These are phyloP conservation scores for Erysimum cheiri DNA, from an alignment of 441 rosid species.

Conservation along the genomic window DNA sequence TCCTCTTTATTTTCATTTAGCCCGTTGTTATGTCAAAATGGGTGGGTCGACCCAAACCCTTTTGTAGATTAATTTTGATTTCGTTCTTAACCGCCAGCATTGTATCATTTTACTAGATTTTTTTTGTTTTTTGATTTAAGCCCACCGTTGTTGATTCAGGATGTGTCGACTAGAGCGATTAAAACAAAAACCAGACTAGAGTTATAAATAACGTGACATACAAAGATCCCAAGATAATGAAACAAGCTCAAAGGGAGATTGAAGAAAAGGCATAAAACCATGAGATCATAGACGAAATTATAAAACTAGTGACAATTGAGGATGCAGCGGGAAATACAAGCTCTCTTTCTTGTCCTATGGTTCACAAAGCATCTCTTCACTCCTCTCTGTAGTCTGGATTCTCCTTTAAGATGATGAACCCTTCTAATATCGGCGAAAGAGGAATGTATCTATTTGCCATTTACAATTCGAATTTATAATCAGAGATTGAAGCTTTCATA, in stretches of 20 bases:
- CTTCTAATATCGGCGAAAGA: slow-evolving; percentile 89
- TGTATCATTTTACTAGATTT: too few relatives aligned
- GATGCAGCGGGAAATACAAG: neutral
- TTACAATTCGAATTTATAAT: neutral
- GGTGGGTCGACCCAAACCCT: too few relatives aligned
- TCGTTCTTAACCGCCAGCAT: too few relatives aligned
- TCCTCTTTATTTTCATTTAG: neutral
- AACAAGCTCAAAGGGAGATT: neutral
- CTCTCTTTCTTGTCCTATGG: slow-evolving; percentile 3
- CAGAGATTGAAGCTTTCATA: slow-evolving; percentile 4
- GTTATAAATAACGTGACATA: neutral
- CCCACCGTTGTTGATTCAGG: neutral
- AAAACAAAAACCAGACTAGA: neutral
- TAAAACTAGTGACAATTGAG: slow-evolving; percentile 14
- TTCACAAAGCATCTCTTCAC: slow-evolving; percentile 22
- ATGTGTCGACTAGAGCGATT: neutral
- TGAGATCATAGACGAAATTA: slow-evolving; percentile 12
- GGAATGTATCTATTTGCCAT: slow-evolving; percentile 72
- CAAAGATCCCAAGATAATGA: slow-evolving; percentile 11
- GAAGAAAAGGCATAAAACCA: neutral
- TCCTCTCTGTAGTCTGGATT: slow-evolving; percentile 81
- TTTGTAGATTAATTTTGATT: too few relatives aligned
- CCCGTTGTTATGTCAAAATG: neutral
- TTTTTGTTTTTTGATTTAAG: neutral
- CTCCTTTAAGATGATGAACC: slow-evolving; percentile 78